Base-by-base conservation (phyloP, 2,329 filamentous ascomycete genomes). In the Xylaria sp. region DNA sequence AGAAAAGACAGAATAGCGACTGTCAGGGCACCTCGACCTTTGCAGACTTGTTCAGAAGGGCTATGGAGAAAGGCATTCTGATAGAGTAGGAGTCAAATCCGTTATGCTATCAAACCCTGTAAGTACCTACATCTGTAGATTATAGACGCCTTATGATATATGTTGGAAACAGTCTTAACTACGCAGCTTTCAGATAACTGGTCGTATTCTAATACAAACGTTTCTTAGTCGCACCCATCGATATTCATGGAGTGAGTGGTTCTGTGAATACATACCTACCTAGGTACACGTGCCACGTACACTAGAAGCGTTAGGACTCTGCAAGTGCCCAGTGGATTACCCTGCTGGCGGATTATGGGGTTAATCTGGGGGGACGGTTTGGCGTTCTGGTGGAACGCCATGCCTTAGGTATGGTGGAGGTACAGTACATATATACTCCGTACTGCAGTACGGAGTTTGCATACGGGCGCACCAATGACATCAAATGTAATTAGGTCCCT, bases 1-100 rank as follows among this genome's bases (percentile, higher is more conserved):
- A 82, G 39, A 85, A 80, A 70, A 74, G 78, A 57, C 65, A 71
- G 18, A 69, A 76, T 52, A 86, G 82, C 67, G 80, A 82, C 50
- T 87, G 84, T 60, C 67, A 66, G 46, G 77, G 77, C 22, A 83
- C 79, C 2, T 69, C 76, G 21, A 72, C 74, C 4, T 84, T 82
- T 69, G 82, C 82, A 2, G 75, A 80, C 43, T 66, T 74, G 44
- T 85, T 85, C 64, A 76, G 74, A 61, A 68, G 72, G 22, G 80
- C 81, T 0, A 61, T 84, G 63, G 68, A 72, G 42, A 69, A 68
- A 50, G 72, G 73, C 43, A 47, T 62, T 18, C 40, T 69, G n/a
- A 66, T 74, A 48, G 58, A 66, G 39, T 60, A 56, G 21, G 46
- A 34, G 58, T 19, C 53, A 39, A 24, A n/a, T n/a, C n/a, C n/a